Percentiles rank a stretch among this genome's conserved stretches.
phyloP scores from a whole-genome alignment of 208 protist genomes.

The Leishmania arabica region DNA sequence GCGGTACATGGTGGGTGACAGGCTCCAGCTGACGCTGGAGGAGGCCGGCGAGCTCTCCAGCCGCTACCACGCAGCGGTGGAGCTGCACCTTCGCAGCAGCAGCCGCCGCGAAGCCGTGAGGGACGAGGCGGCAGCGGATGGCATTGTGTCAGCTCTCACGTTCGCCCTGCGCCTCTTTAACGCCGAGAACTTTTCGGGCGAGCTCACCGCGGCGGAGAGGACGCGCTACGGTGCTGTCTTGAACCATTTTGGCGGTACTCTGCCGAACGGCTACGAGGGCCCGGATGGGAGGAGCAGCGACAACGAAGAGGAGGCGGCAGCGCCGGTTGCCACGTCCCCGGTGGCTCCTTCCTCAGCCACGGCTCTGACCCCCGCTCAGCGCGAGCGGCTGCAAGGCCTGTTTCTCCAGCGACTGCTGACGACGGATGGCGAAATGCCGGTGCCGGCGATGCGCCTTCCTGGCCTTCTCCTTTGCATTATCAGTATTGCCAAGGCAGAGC shows the following conservation, averaged over 20 bases:
- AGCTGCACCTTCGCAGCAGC: constrained; percentile 40
- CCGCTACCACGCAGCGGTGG: constrained; percentile 52
- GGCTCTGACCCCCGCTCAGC: background rate
- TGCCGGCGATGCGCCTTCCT: constrained; percentile 60
- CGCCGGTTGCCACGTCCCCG: constrained; percentile 17
- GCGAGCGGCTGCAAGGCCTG: constrained; percentile 37
- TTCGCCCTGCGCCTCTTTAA: constrained; percentile 86
- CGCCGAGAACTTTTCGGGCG: constrained; percentile 86
- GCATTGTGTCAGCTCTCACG: constrained; percentile 64
- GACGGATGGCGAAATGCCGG: constrained; percentile 84
- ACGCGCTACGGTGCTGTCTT: constrained; percentile 40
- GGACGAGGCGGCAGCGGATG: constrained; percentile 20
- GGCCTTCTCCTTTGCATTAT: constrained; percentile 69
- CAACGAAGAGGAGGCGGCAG: constrained; percentile 9
- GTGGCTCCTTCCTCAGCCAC: constrained; percentile 2
- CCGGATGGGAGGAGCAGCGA: constrained; percentile 12
- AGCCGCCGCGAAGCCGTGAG: background rate
- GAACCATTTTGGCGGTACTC: constrained; percentile 41
- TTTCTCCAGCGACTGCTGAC: constrained; percentile 82
- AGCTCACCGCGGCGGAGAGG: constrained; percentile 64
- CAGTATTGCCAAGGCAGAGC: constrained; percentile 43
- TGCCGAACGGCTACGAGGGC: constrained; percentile 14
- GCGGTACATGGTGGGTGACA: constrained; percentile 30
- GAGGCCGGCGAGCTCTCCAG: constrained; percentile 33
- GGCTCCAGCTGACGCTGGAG: constrained; percentile 52